A percentile compares a stretch with the other conserved stretches of the same genome.
phyloP scores from a whole-genome alignment of 1,284 basidiomycete species.

The Cutaneotrichosporon sp. region DNA sequence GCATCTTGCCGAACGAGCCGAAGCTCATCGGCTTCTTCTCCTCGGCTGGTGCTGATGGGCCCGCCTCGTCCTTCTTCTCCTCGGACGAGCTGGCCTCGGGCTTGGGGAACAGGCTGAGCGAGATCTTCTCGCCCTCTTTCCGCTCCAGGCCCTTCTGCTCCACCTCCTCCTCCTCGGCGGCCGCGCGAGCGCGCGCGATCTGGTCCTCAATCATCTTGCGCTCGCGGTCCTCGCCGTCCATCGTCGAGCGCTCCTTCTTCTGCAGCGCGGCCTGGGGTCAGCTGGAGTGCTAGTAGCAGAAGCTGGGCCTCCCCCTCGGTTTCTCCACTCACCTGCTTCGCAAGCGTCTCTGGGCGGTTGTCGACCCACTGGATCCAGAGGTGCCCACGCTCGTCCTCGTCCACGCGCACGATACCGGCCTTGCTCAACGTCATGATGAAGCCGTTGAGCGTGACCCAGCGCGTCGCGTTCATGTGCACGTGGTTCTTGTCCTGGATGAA shows the following conservation, averaged over 20 bases:
- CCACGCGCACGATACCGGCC: conserved; percentile 83
- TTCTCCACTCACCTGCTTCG: conserved; percentile 68
- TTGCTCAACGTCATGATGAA: conserved; percentile 91
- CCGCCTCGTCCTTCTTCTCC: conserved; percentile 23
- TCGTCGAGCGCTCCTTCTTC: conserved; percentile 89
- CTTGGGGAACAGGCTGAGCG: conserved; percentile 44
- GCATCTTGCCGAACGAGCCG: conserved; percentile 11
- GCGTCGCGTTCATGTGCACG: conserved; percentile 97
- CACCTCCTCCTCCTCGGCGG: conserved; percentile 35
- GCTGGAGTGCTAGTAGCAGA: background rate
- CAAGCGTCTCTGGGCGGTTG: conserved; percentile 87
- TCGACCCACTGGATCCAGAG: conserved; percentile 98
- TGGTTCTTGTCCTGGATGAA: conserved; percentile 94
- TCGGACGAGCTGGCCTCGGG: conserved; percentile 31
- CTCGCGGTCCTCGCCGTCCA: conserved; percentile 93
- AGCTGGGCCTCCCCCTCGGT: no score
- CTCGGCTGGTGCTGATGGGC: conserved; percentile 16
- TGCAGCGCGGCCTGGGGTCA: conserved; percentile 70
- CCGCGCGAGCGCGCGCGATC: conserved; percentile 74
- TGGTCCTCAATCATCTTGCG: conserved; percentile 88
- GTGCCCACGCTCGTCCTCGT: conserved; percentile 91
- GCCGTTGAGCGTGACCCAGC: conserved; percentile 95
- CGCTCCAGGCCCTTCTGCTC: conserved; percentile 65
- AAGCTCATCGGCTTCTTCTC: conserved; percentile 11
- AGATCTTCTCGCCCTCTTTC: conserved; percentile 59